These are phyloP conservation scores for Moesziomyces aphidis DNA, from an alignment of 1,284 basidiomycete species.

Conservation along the genomic window DNA sequence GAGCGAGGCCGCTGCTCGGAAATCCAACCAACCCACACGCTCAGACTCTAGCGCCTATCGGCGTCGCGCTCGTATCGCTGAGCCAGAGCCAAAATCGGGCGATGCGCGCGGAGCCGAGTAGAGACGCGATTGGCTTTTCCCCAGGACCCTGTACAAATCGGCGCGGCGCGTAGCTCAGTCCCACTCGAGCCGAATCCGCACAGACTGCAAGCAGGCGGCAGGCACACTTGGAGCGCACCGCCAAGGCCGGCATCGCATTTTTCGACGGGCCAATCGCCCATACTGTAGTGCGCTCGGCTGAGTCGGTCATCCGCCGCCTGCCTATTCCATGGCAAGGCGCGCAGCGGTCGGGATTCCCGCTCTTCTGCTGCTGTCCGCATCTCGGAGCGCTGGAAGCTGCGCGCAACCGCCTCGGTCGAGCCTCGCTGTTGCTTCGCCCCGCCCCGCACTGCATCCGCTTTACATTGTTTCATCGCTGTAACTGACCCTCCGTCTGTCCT, in stretches of 20 bases:
- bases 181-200: too few species aligned
- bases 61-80: background rate
- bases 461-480: background rate
- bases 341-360: too few species aligned
- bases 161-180: too few species aligned
- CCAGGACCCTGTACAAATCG: too few species aligned
- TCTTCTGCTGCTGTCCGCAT: background rate
- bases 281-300: background rate
- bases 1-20: too few species aligned
- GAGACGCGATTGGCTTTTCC: too few species aligned
- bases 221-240: background rate
- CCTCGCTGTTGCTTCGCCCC: conserved; percentile 28
- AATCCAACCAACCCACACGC: too few species aligned
- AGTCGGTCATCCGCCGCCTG: background rate
- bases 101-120: conserved; percentile 10
- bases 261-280: background rate
- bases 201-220: background rate
- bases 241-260: background rate
- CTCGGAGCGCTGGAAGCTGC: background rate
- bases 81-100: conserved; percentile 6
- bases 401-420: conserved; percentile 20
- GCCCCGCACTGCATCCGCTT: conserved; percentile 30
- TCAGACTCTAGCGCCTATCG: background rate
- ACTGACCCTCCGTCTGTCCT: background rate
- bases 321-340: too few species aligned